These are phyloP conservation scores for Hydrangea macrophylla DNA, from an alignment of 148 eudicot species.

Conservation along the genomic window DNA sequence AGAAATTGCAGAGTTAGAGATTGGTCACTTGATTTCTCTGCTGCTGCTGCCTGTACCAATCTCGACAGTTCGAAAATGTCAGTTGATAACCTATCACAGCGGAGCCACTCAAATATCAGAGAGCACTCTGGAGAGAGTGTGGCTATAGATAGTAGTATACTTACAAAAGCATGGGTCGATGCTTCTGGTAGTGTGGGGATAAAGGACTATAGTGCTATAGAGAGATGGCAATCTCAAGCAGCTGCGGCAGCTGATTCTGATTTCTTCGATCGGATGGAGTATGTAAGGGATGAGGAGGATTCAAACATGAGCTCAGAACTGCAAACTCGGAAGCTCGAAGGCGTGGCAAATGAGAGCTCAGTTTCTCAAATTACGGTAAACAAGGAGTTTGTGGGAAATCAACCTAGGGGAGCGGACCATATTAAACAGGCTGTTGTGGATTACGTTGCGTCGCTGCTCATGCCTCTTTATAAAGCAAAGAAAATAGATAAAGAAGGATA, in stretches of 20 bases:
- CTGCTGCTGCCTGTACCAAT: slow-evolving; percentile 76
- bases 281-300: slow-evolving; percentile 73
- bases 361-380: slow-evolving; percentile 82
- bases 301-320: slow-evolving; percentile 54
- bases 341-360: slow-evolving; percentile 60
- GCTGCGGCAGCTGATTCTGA: slow-evolving; percentile 95
- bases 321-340: slow-evolving; percentile 36
- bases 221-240: slow-evolving; percentile 98
- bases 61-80: slow-evolving; percentile 66
- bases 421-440: slow-evolving; percentile 90
- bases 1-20: slow-evolving; percentile 97
- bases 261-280: slow-evolving; percentile 42
- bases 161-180: slow-evolving; percentile 98
- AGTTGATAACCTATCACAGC: slow-evolving; percentile 68
- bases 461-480: slow-evolving; percentile 93
- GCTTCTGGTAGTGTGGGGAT: slow-evolving; percentile 69
- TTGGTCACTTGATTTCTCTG: slow-evolving; percentile 94
- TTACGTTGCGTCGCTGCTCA: slow-evolving; percentile 85
- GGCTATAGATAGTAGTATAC: slow-evolving; percentile 67
- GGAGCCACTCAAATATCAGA: slow-evolving; percentile 77
- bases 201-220: slow-evolving; percentile 88
- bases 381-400: slow-evolving; percentile 59
- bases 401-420: slow-evolving; percentile 63
- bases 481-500: slow-evolving; percentile 90
- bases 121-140: slow-evolving; percentile 91